Base-by-base conservation (phyloP, 768 basidiomycete genomes). In the Psilocybe cubensis region DNA sequence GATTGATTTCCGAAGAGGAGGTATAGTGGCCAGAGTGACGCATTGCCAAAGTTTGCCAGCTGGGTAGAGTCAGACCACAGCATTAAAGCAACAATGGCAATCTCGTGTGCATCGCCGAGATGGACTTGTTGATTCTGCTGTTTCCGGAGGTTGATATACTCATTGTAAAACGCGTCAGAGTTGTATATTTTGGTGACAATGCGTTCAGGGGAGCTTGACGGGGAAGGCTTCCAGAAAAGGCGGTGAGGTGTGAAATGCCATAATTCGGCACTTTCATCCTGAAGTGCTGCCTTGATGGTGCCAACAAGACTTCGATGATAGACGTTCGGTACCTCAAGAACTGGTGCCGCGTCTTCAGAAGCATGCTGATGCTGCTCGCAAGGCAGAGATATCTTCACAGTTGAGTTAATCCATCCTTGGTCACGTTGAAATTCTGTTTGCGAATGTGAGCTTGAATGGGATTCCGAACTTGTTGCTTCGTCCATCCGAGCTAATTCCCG, bases 21-120 rank as follows among this genome's bases (percentile, higher is more conserved):
- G 52, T 81, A 82, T 0, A 76, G 50, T 2, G 78, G 79, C 78
- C 76, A 80, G 6, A 77, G 62, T 0, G 64, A 62, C 0, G 73
- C 68, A 25, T 52, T 65, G 0, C 76, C 75, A 58, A 79, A 79
- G 4, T 66, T 62, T 0, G 73, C 56, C 8, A 77, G 66, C 53
- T 74, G 72, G 0, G 74, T 78, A 0, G 68, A 68, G 55, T 76
- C 74, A 1, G 73, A 77, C 61, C 67, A 74, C 11, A 73, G 58
- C 61, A 72, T 71, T 1, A 72, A 57, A 2, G 63, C 62, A 1
- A 65, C 67, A 58, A 77, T 54, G 8, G 68, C 64, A 3, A 51
- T 51, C 44, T 73, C 68, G n/a, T n/a, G n/a, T n/a, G n/a, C n/a
- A n/a, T n/a, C n/a, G n/a, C n/a, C n/a, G n/a, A n/a, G n/a, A n/a